These are phyloP conservation scores for Nepenthes alata DNA, from an alignment of 179 eudicot genomes.

Conservation along the genomic window DNA sequence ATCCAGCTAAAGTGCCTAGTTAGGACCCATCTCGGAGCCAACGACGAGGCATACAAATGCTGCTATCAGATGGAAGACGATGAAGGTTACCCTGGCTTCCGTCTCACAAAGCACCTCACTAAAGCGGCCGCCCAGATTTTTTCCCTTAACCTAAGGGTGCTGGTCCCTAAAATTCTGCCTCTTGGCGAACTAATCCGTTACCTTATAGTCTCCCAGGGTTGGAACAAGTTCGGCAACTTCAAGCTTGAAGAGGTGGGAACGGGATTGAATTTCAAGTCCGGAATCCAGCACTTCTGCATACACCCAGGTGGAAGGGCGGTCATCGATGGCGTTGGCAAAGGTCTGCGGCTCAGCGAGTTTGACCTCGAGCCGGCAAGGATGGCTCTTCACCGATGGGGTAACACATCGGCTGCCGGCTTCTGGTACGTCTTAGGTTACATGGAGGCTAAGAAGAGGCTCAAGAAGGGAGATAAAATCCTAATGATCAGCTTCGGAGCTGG, in stretches of 20 bases:
- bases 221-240: slow-evolving; percentile 6
- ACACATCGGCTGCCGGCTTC: slow-evolving; percentile 61
- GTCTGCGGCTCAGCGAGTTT: slow-evolving; percentile 32
- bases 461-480: slow-evolving; percentile 58
- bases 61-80: slow-evolving; percentile 62
- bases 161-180: slow-evolving; percentile 40
- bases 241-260: slow-evolving; percentile 32
- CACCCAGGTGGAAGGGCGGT: slow-evolving; percentile 55
- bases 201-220: slow-evolving; percentile 11
- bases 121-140: slow-evolving; percentile 39
- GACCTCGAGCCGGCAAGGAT: slow-evolving; percentile 63
- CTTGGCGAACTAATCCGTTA: slow-evolving; percentile 26
- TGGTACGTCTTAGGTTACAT: slow-evolving; percentile 87
- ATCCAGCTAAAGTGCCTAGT: slow-evolving; percentile 44
- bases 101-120: slow-evolving; percentile 36
- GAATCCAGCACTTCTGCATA: slow-evolving; percentile 37
- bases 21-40: slow-evolving; percentile 53
- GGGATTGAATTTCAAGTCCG: slow-evolving; percentile 32
- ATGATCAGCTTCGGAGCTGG: slow-evolving; percentile 85
- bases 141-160: slow-evolving; percentile 26
- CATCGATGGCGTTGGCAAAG: slow-evolving; percentile 50
- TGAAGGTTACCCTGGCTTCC: slow-evolving; percentile 37
- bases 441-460: slow-evolving; percentile 83
- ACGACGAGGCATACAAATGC: slow-evolving; percentile 55
- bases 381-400: slow-evolving; percentile 65